Base-by-base conservation (phyloP, 2,329 filamentous ascomycete species). In the Diplodia intermedia region DNA sequence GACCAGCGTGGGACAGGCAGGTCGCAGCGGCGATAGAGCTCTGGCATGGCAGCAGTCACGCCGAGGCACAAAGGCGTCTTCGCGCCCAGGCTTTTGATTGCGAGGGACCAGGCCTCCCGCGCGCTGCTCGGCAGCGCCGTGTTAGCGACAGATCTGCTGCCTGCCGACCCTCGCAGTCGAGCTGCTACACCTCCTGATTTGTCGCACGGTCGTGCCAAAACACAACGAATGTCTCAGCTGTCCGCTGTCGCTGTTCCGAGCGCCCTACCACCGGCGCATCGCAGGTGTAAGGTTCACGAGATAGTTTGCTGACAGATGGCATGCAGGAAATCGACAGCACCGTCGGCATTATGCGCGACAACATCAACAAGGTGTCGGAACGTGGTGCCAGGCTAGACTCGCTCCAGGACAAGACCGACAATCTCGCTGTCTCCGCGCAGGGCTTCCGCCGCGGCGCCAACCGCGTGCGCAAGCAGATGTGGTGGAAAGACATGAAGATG, bases 401-500 rank as follows among this genome's bases (percentile, higher is more conserved):
- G 61, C 88, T 97, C 70, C 92, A 97, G 83, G 91, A 95, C 81
- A 97, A 97, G 87, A 97, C 92, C 72, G 82, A 97, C 84, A 96
- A 97, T 82, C 87, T 99, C 73, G 94, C 94, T 69, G 89, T 90
- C 71, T 97, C 94, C 43, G 94, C 95, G 69, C 93, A 97, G 81
- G 93, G 93, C 71, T 99, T 99, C 88, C 92, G 94, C 76, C 90
- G 94, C 73, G 94, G 95, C 72, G 95, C 96, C 82, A 99, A 98
- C 86, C 87, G 93, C 75, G 94, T 99, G 74, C 90, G 95, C 81
- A 84, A 84, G 82, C 90, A 97, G 82, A 98, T 98, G 94, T 98
- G 94, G 94, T 98, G 94, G 94, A 98, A 98, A 88, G 94, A 98
- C 79, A 97, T 97, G 93, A 98, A 98, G 89, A 99, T 99, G 95